A percentile compares a stretch with the other conserved stretches of the same genome.
These are phyloP conservation scores for Diaporthe ilicicola DNA, from an alignment of 2,329 filamentous ascomycete species.

Conservation along the genomic window DNA sequence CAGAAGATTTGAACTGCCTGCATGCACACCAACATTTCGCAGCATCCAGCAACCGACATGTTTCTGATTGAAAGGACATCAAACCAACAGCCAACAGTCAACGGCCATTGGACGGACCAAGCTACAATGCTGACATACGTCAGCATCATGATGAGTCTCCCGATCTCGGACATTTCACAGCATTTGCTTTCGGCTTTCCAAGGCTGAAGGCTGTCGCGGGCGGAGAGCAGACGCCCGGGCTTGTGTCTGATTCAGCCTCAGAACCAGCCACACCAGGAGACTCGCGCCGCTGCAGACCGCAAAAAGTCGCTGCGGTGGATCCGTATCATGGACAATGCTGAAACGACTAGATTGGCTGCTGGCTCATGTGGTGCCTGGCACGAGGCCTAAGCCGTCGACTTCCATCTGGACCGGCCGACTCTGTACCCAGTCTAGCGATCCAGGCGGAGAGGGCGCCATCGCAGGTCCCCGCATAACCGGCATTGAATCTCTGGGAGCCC, in stretches of 20 bases:
- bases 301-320: conserved; percentile 6
- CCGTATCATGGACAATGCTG: background rate
- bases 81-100: background rate
- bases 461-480: conserved; percentile 29
- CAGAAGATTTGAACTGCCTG: conserved; percentile 32
- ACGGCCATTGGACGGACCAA: background rate
- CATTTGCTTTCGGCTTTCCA: conserved; percentile 19
- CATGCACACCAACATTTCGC: background rate
- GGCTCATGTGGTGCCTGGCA: conserved; percentile 14
- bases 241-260: conserved; percentile 19
- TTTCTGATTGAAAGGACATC: background rate
- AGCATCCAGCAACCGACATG: background rate
- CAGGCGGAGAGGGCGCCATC: conserved; percentile 3
- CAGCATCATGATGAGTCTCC: conserved; percentile 35
- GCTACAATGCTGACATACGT: background rate
- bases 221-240: conserved; percentile 1
- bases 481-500: conserved; percentile 10
- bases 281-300: conserved; percentile 20
- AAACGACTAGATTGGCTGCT: conserved; percentile 7
- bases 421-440: conserved; percentile 25
- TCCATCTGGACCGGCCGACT: conserved; percentile 26
- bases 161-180: conserved; percentile 16
- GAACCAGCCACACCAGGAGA: background rate
- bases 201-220: conserved; percentile 14
- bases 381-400: conserved; percentile 21